phyloP scores from a whole-genome alignment of 2,329 filamentous ascomycete genomes.

The Verticillium nubilum region DNA sequence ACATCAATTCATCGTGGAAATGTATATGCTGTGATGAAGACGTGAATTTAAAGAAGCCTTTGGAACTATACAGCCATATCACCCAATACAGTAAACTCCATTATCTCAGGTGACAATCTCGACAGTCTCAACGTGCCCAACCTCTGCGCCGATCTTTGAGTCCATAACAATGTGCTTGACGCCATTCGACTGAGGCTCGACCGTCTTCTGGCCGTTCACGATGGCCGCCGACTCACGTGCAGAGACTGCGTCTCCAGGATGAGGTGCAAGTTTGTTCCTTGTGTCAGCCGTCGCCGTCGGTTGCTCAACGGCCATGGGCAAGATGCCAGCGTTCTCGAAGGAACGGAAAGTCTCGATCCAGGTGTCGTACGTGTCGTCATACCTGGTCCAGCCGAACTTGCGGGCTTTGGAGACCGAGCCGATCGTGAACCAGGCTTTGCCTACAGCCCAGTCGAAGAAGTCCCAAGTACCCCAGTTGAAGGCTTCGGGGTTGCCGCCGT shows the following conservation, averaged over 20 bases:
- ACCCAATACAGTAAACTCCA: neutral
- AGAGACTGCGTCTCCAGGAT: neutral
- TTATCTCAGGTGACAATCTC: neutral
- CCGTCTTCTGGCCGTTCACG: neutral
- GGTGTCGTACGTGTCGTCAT: conserved; percentile 8
- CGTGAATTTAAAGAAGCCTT: neutral
- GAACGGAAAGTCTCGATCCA: conserved; percentile 9
- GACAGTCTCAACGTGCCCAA: neutral
- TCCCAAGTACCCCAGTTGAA: conserved; percentile 13
- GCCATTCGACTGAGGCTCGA: neutral
- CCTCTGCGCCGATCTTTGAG: neutral
- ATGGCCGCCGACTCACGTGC: neutral
- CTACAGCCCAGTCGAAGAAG: conserved; percentile 9
- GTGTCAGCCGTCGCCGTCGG: neutral
- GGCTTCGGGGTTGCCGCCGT: conserved; percentile 8
- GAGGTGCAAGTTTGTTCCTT: neutral
- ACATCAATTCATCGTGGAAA: no score
- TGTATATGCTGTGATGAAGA: neutral
- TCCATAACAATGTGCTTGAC: neutral
- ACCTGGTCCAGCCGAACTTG: conserved; percentile 9
- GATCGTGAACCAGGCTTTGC: conserved; percentile 8
- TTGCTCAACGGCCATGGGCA: neutral
- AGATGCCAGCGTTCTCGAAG: conserved; percentile 10
- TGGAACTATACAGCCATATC: neutral
- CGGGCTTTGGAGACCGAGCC: conserved; percentile 8